phyloP scores from a whole-genome alignment of 805 yeast species.

The Ogataea haglerorum region DNA sequence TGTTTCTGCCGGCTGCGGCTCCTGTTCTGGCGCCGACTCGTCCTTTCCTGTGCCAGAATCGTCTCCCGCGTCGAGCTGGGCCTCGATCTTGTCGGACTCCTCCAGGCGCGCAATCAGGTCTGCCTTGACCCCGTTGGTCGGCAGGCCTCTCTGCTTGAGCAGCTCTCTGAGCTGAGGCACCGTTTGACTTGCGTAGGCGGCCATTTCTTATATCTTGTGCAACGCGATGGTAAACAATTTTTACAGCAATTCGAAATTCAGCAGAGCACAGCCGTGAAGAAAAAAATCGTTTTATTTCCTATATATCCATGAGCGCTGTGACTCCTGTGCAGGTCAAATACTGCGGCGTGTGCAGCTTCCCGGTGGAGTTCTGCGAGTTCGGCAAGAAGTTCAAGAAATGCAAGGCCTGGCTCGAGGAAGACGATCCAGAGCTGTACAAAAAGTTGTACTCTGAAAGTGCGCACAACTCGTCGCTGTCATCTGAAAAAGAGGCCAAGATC shows the following conservation, averaged over 20 bases:
- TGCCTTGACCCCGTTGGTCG: constrained; percentile 75
- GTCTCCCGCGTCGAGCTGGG: constrained; percentile 24
- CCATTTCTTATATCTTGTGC: constrained; percentile 33
- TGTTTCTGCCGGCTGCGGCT: constrained; percentile 2
- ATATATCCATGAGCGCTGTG: constrained; percentile 5
- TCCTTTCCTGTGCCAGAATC: constrained; percentile 13
- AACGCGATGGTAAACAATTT: constrained; percentile 8
- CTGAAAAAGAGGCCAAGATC: constrained; percentile 79
- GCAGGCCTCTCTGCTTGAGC: constrained; percentile 62
- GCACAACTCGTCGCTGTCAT: constrained; percentile 48
- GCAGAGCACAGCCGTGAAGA: constrained; percentile 6
- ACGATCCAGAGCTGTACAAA: constrained; percentile 53
- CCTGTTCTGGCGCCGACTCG: constrained; percentile 12
- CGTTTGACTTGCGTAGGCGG: constrained; percentile 59
- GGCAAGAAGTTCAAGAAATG: constrained; percentile 80
- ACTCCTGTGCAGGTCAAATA: constrained; percentile 44
- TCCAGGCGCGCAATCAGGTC: constrained; percentile 66
- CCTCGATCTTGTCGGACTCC: constrained; percentile 47
- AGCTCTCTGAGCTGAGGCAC: constrained; percentile 83
- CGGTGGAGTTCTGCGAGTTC: constrained; percentile 93
- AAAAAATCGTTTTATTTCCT: background rate
- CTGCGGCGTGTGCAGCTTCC: constrained; percentile 78
- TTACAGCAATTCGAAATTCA: constrained; percentile 7
- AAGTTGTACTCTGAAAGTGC: constrained; percentile 60
- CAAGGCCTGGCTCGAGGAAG: constrained; percentile 71